Base-by-base conservation (phyloP, 306 rosid species). In the Trifolium pratense region DNA sequence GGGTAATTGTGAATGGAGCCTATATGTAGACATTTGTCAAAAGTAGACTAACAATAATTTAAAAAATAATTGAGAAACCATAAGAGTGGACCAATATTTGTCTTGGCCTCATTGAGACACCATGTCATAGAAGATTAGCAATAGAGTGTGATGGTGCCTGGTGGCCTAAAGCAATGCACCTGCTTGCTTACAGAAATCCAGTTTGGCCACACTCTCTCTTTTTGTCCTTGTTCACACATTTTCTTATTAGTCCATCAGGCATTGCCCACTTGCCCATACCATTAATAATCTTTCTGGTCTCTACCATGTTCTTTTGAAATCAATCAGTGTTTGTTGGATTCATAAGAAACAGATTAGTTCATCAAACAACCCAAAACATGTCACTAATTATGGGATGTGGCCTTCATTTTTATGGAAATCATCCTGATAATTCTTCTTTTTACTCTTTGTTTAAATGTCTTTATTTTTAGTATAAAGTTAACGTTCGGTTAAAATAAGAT, bases 81-180 rank as follows among this genome's bases (percentile, higher is more conserved):
- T 32, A 34, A 25, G 20, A 9, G 70, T 59, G 81, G 81, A 77
- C 65, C 76, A 48, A 59, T 58, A 61, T 5, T 21, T 63, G 75
- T 77, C 70, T 77, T 77, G 81, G 81, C 39, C 5, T 37, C 70
- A 77, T 68, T 9, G 36, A 59, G 75, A 77, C 70, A 77, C 20
- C 11, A 23, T 69, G 70, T 36, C 75, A 68, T 21, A 68, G 53
- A 13, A 76, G 20, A n/a, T 14, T 66, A 68, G 77, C 20, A 9
- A 45, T n/a, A 23, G 45, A 75, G 31, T 49, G 58, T 26, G 31
- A 18, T 62, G 62, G 60, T 71, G 53, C 17, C 16, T 71, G 78
- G 70, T 55, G 56, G 61, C 79, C 69, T 63, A 61, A 32, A 32
- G 45, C 23, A 61, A 8, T 61, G 43, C 68, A 36, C 49, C 69